Evolutionary conservation across 1,284 basidiomycete species (phyloP).

Genomic region (Malassezia vespertilionis): DNA sequence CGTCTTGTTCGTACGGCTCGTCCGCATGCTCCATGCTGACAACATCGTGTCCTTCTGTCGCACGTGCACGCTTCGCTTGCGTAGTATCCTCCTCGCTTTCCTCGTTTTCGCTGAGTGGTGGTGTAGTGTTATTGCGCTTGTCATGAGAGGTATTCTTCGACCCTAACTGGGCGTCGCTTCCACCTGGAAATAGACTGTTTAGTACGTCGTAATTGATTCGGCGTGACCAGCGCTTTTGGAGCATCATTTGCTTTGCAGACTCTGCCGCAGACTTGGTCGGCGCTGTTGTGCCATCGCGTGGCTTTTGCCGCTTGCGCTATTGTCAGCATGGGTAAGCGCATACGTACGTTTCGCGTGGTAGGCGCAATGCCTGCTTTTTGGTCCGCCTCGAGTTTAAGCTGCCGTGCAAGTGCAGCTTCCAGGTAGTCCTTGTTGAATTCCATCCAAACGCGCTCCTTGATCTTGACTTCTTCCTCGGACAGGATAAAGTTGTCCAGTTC

Average conservation of each 20-base stretch:
- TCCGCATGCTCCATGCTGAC: too few species aligned
- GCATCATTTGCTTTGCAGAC: constrained; percentile 42
- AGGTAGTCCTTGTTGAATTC: constrained; percentile 89
- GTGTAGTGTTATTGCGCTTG: constrained; percentile 8
- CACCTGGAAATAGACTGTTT: constrained; percentile 30
- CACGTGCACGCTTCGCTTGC: constrained; percentile 17
- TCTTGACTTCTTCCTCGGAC: constrained; percentile 69
- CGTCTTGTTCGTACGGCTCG: too few species aligned
- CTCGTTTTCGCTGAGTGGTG: constrained; percentile 16
- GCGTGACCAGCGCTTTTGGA: constrained; percentile 38
- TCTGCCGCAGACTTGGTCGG: constrained; percentile 41
- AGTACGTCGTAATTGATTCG: constrained; percentile 46
- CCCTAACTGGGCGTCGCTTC: neutral
- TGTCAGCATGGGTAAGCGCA: too few species aligned
- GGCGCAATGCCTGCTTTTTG: constrained; percentile 39
- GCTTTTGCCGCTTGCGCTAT: constrained; percentile 36
- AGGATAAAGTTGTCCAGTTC: constrained; percentile 76
- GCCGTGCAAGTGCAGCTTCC: constrained; percentile 54
- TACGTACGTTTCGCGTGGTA: constrained; percentile 22
- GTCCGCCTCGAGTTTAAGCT: constrained; percentile 43
- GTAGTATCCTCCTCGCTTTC: constrained; percentile 16
- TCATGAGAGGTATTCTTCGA: neutral
- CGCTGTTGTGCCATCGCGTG: constrained; percentile 33
- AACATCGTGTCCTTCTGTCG: neutral
- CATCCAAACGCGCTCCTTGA: constrained; percentile 92